Evolutionary conservation across 2,329 filamentous ascomycete genomes (phyloP).

Genomic region (Fusarium sp.): DNA sequence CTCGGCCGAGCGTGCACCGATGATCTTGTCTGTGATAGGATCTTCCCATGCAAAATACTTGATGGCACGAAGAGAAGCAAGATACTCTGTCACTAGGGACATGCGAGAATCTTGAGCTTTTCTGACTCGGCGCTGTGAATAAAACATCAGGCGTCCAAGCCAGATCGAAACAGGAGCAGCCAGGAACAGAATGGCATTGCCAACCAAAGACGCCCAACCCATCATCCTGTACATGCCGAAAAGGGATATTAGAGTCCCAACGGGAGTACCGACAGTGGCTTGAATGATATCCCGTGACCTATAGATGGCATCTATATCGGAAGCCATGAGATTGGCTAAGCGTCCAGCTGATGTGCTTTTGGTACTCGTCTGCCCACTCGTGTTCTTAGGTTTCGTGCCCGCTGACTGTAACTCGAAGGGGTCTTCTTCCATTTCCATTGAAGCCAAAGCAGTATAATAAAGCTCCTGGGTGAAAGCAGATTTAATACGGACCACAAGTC

Average conservation of each 20-base stretch:
- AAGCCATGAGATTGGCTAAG: constrained; percentile 67
- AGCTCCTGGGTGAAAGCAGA: constrained; percentile 68
- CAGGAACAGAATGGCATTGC: constrained; percentile 59
- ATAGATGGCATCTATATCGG: constrained; percentile 67
- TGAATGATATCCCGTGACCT: constrained; percentile 63
- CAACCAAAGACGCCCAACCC: constrained; percentile 66
- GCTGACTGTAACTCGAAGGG: constrained; percentile 52
- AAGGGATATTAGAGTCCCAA: constrained; percentile 60
- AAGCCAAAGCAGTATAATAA: constrained; percentile 65
- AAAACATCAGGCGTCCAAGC: constrained; percentile 62
- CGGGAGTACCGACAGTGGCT: constrained; percentile 57
- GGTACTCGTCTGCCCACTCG: constrained; percentile 44
- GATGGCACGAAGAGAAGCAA: constrained; percentile 67
- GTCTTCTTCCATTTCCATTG: constrained; percentile 68
- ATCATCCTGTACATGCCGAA: constrained; percentile 66
- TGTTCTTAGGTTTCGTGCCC: constrained; percentile 42
- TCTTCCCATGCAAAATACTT: constrained; percentile 72
- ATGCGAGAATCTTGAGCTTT: constrained; percentile 67
- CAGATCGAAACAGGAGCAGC: constrained; percentile 62
- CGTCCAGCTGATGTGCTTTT: constrained; percentile 60
- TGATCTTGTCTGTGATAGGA: constrained; percentile 62
- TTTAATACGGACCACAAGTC: constrained; percentile 66
- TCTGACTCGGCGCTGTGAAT: constrained; percentile 63
- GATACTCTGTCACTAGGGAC: constrained; percentile 67
- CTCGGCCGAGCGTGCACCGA: constrained; percentile 61